phyloP scores from a whole-genome alignment of 257 asterid species.

The Solanum infundibuliforme region DNA sequence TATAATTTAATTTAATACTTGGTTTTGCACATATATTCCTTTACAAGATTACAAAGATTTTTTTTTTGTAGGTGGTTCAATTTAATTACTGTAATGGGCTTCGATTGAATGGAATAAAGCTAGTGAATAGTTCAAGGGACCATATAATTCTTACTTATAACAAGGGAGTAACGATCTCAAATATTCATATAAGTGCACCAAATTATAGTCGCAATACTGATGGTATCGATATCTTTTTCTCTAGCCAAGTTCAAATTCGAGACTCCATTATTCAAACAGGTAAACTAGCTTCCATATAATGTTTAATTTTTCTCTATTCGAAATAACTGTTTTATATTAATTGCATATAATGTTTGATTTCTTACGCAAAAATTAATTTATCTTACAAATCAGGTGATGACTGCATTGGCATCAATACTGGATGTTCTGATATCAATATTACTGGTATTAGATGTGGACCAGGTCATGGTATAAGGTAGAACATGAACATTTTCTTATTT shows the following conservation, averaged over 20 bases:
- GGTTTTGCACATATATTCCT: not conserved
- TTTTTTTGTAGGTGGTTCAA: not conserved
- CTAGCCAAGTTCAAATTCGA: not conserved
- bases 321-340: not conserved
- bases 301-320: not conserved
- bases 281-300: not conserved
- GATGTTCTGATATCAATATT: not conserved
- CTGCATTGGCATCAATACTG: conserved; percentile 6
- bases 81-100: conserved; percentile 5
- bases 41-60: not conserved
- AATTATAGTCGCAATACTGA: conserved; percentile 8
- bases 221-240: conserved; percentile 8
- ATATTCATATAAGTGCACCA: conserved; percentile 9
- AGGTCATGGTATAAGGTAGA: conserved; percentile 16
- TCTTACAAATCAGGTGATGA: conserved; percentile 8
- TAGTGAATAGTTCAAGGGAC: conserved; percentile 6
- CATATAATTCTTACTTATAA: not conserved
- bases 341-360: not conserved
- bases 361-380: not conserved
- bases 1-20: not conserved
- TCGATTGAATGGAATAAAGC: not conserved
- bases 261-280: conserved; percentile 4
- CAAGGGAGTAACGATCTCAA: not conserved
- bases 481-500: not conserved
- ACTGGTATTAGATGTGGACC: conserved; percentile 15